Conservation (phyloP, 257 asterid genomes). For the Orobanche coerulescens region DNA sequence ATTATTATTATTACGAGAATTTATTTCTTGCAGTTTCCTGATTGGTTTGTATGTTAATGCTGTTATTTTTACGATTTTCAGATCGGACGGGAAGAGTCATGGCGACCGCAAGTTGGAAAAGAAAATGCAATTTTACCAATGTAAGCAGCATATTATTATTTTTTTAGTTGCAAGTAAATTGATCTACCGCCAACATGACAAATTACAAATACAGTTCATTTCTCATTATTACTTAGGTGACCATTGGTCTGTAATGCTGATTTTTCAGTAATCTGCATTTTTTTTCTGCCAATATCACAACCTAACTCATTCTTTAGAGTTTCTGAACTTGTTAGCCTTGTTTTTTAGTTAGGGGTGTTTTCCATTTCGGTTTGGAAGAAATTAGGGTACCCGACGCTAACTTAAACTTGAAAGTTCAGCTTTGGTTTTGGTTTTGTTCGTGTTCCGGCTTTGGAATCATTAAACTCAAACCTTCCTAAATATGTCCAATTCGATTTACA, state of each 20-base stretch:
- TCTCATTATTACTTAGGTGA: neutral
- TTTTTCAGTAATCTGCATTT: neutral
- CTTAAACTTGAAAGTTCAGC: too few relatives aligned
- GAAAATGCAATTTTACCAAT: conserved; percentile 56
- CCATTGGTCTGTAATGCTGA: neutral
- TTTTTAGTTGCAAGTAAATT: neutral
- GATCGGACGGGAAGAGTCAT: conserved; percentile 34
- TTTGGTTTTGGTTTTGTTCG: too few relatives aligned
- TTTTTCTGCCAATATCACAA: too few relatives aligned
- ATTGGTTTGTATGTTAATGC: neutral
- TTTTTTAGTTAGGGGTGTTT: too few relatives aligned
- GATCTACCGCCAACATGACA: neutral
- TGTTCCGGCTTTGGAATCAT: too few relatives aligned
- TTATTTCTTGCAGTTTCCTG: neutral
- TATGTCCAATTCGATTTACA: too few relatives aligned
- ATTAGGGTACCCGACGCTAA: too few relatives aligned
- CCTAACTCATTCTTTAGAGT: too few relatives aligned
- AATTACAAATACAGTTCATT: neutral
- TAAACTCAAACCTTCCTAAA: too few relatives aligned
- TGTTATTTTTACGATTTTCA: conserved; percentile 20
- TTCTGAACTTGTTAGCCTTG: neutral
- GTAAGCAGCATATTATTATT: conserved; percentile 32
- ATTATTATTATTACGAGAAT: neutral
- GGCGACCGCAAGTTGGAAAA: conserved; percentile 64
- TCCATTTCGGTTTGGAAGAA: too few relatives aligned